Conservation (phyloP, 495 filamentous ascomycete species). For the Aspergillus sclerotiicarbonarius region DNA sequence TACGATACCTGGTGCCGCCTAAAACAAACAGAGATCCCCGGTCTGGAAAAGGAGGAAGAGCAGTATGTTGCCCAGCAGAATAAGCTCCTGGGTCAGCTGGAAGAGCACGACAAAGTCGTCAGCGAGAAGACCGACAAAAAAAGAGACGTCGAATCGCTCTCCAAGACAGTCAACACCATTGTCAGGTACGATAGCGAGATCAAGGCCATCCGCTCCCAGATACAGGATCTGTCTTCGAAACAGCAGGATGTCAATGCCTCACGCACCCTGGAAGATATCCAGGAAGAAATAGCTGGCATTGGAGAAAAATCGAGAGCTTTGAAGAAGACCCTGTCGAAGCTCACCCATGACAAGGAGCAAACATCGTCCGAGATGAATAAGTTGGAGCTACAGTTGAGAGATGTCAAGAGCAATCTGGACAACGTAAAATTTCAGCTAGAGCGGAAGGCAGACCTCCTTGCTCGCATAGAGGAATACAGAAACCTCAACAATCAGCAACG, state of each 20-base stretch:
- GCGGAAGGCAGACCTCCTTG: constrained; percentile 64
- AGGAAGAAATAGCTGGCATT: constrained; percentile 65
- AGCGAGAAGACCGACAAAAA: constrained; percentile 61
- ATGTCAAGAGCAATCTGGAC: constrained; percentile 66
- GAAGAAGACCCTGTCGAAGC: constrained; percentile 59
- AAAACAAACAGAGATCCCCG: constrained; percentile 66
- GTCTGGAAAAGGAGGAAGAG: constrained; percentile 59
- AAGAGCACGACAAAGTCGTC: constrained; percentile 70
- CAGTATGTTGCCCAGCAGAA: constrained; percentile 54
- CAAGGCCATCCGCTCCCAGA: constrained; percentile 62
- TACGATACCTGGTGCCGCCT: constrained; percentile 75
- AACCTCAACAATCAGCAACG: constrained; percentile 65
- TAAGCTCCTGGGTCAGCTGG: constrained; percentile 60
- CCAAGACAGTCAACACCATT: constrained; percentile 74
- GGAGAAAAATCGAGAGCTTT: constrained; percentile 64
- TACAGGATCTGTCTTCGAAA: constrained; percentile 67
- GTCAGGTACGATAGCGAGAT: constrained; percentile 69
- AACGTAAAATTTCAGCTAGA: constrained; percentile 71
- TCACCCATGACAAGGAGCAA: constrained; percentile 68
- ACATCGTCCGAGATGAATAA: constrained; percentile 61
- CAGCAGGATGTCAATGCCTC: constrained; percentile 62
- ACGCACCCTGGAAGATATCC: constrained; percentile 78
- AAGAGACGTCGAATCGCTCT: constrained; percentile 71
- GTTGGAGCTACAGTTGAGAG: constrained; percentile 69
- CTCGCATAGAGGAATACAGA: constrained; percentile 70